Evolutionary conservation across 75 land plant genomes (phyloP), one percentile per base, ranked within the genome.

Genomic region (Isoetes taiwanensis): DNA sequence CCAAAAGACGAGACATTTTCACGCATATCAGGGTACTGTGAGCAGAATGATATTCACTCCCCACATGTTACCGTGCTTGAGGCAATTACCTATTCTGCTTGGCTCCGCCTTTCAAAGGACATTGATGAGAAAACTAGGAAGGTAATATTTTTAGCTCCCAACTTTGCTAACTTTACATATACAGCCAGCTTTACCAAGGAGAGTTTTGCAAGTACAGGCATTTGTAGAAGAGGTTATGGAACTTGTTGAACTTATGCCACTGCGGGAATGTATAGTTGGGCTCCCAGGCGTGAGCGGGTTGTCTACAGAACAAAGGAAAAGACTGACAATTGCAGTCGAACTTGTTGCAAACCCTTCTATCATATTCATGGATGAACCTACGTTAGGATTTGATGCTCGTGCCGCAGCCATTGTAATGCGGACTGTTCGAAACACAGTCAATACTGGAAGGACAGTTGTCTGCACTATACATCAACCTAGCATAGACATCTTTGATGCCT

Each of bases 341-440:
- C 73, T 71, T 5, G 73, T 71, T 19, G 68, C 73, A 17, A 71
- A 71, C 28, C 73, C 73, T 38, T 71, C 73, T 21, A 71, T 71
- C 19, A 66, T 72, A n/a, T 72, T 72, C 57, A 65, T 72, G 75
- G 75, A 72, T 46, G 75, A 72, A 50, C 75, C 75, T 2, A 72
- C 75, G 3, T 65, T 64, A 39, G 75, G 75, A 21, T 62, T 72
- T n/a, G 75, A 72, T 48, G 75, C 75, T 3, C 39, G 75, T 1
- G 69, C 75, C 3, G 75, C 75, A 16, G 75, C 75, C 32, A 72
- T 72, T 41, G 75, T 72, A 32, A 72, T 72, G 75, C 54, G 75
- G 19, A 53, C 73, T 9, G 73, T 71, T 1, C 37, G 73, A 40
- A 71, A 71, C 41, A 71, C 73, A 2, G 73, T 71, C 11, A 63